Evolutionary conservation across 805 yeast species (phyloP), one percentile per base, ranked within the genome.

Genomic region (Metschnikowia noctiluminum): DNA sequence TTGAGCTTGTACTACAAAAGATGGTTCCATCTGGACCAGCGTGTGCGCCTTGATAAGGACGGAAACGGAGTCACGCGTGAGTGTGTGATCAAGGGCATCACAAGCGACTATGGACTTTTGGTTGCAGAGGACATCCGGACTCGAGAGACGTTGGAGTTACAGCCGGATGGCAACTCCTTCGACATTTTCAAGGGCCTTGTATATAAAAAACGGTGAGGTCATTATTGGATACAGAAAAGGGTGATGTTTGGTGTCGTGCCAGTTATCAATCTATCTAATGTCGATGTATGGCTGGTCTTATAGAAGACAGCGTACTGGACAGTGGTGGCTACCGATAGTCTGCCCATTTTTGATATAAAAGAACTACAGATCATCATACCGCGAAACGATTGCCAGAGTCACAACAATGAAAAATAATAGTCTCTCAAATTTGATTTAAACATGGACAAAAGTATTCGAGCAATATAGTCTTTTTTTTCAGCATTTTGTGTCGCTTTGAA

Each of bases 101-200:
- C 96, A 0, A 71, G 75, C 2, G 96, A 90, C 47, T 87, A 84
- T 66, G 99, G 99, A 0, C 71, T 91, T 69, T 69, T 94, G 49
- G 66, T 83, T 12, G 99, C 88, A 2, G 83, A 81, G 51, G 96
- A 87, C 54, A 64, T 83, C 7, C 60, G 66, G 12, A 80, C 84
- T 1, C 87, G 89, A 0, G 75, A 71, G 38, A 70, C 60, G 5
- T 83, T 77, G 54, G 85, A 89, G 57, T 69, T 94, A 41, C 97
- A 91, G 64, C 98, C 99, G 0, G 99, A 94, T 66, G 99, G 99
- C 0, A 94, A 94, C 63, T 89, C 97, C 3, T 94, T 94, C 61
- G 98, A 94, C 64, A 91, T 94, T 77, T 87, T 94, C 71, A 85
- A 79, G 57, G 98, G 98, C 0, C 73, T 94, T 54, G 86, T 92